These are phyloP conservation scores for Schwanniomyces pseudopolymorphus DNA, from an alignment of 805 yeast species.

Conservation along the genomic window DNA sequence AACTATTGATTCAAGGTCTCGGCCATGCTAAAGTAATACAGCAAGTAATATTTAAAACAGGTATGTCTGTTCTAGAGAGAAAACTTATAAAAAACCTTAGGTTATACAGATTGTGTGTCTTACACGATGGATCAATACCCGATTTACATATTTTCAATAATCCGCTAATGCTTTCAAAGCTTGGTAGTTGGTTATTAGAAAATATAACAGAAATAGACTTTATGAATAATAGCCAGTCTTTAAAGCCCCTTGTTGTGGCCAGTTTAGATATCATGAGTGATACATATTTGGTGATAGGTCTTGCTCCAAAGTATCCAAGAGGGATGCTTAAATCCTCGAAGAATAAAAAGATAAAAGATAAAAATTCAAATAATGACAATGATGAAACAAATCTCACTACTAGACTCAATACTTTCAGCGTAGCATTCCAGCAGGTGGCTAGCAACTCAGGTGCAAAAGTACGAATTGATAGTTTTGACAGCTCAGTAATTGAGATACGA, in stretches of 20 bases:
- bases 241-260: constrained; percentile 84
- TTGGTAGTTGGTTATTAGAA: constrained; percentile 91
- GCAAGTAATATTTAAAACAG: constrained; percentile 79
- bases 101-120: constrained; percentile 79
- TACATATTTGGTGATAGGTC: constrained; percentile 83
- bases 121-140: constrained; percentile 76
- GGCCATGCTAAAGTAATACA: constrained; percentile 82
- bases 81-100: constrained; percentile 75
- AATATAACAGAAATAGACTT: constrained; percentile 78
- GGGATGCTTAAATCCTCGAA: constrained; percentile 37
- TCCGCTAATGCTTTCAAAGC: constrained; percentile 78
- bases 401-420: constrained; percentile 77
- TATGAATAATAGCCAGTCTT: constrained; percentile 31
- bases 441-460: constrained; percentile 82
- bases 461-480: constrained; percentile 91
- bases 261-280: constrained; percentile 70
- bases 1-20: constrained; percentile 66
- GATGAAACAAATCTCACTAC: constrained; percentile 38
- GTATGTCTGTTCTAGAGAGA: constrained; percentile 85
- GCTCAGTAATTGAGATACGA: constrained; percentile 85
- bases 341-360: constrained; percentile 23
- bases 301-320: constrained; percentile 77
- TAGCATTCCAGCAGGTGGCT: constrained; percentile 89
- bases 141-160: constrained; percentile 76
- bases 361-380: constrained; percentile 17